These are phyloP conservation scores for Vigna reflexopilosa DNA, from an alignment of 306 rosid genomes.

Conservation along the genomic window DNA sequence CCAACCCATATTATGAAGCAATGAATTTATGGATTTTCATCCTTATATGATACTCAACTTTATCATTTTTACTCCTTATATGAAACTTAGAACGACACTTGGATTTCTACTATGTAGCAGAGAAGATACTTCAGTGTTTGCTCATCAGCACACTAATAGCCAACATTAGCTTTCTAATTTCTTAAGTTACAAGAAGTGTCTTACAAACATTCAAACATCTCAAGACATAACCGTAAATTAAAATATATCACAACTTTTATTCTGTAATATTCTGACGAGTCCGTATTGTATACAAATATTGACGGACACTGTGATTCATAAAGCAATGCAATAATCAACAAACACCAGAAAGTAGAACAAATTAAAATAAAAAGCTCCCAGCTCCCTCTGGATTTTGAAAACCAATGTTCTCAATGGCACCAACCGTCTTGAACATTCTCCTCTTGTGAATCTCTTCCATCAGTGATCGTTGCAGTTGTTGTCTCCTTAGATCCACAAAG, in stretches of 20 bases:
- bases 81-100: too few species aligned
- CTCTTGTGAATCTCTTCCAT: constrained; percentile 74
- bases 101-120: neutral
- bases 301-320: constrained; percentile 12
- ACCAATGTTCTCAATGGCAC: constrained; percentile 75
- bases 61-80: too few species aligned
- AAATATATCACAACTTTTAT: constrained; percentile 28
- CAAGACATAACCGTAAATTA: neutral
- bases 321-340: neutral
- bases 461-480: constrained; percentile 67
- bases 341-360: constrained; percentile 2
- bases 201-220: constrained; percentile 29
- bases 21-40: too few species aligned
- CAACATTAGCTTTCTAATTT: neutral
- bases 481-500: constrained; percentile 64
- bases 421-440: constrained; percentile 70
- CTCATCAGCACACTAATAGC: neutral
- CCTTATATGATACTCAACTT: too few species aligned
- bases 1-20: too few species aligned
- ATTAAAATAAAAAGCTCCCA: constrained; percentile 11
- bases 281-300: constrained; percentile 6
- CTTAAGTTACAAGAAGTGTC: neutral
- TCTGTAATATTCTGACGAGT: neutral
- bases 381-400: constrained; percentile 58
- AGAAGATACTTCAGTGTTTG: neutral